Evolutionary conservation across 176 grass and related monocot genomes (phyloP), one percentile per base, ranked within the genome.

Genomic region (Aegilops longissima): DNA sequence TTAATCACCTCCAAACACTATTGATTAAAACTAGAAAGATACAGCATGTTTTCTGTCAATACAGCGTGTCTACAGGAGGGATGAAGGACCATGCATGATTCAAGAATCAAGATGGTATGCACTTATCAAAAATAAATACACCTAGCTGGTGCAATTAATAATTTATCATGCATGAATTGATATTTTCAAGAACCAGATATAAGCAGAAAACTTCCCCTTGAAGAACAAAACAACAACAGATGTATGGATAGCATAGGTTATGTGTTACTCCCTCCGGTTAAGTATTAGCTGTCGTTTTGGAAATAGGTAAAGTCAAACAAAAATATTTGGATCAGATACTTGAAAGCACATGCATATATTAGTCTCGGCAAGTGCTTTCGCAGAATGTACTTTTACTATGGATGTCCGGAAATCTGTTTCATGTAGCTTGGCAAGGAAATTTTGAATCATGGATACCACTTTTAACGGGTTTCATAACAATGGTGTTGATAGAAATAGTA

Each of bases 241-340:
- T 18, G 52, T 17, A 82, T 74, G 67, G 56, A 81, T 81, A 81
- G 17, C 67, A 63, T 73, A 20, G 35, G 21, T 27, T 82, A 87
- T 59, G 47, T 30, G 8, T 17, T 51, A 86, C 61, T 59, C 27
- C 64, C 64, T 66, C 27, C 2, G 27, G 27, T 38, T 71, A 35
- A 9, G 18, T 73, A 25, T 73, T 45, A 73, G 39, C 70, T 73
- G 39, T 45, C n/a, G 23, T 44, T 73, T 12, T 6, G 2, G 11
- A 73, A 38, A 73, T 25, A 47, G 70, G 39, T 73, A 27, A 25
- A 40, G 70, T 73, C 33, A 36, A 70, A 70, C 66, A 70, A 70
- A 70, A 36, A 70, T 36, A 70, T 38, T 36, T 36, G 17, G 38
- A 45, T 73, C 36, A 25, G 70, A 73, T 45, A 74, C 8, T 74